Base-by-base conservation (phyloP, 495 filamentous ascomycete genomes). In the Podospora didyma region DNA sequence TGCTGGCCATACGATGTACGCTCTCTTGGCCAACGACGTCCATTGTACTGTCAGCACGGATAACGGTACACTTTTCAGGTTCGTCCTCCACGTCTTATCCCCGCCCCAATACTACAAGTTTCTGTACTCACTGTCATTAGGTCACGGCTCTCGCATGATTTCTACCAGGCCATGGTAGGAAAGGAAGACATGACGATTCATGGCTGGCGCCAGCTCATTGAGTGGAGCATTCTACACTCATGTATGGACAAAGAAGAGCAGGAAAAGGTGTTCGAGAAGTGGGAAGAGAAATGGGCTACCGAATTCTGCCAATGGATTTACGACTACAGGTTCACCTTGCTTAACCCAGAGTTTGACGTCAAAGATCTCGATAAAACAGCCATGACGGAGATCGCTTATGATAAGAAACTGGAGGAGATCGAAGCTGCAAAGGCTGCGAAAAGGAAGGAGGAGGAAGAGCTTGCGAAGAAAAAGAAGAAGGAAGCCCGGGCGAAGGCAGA, bases 81-180 rank as follows among this genome's bases (percentile, higher is more conserved):
- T 59, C 52, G 72, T 57, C n/a, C 10, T 4, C 24, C 41, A 6
- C 19, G n/a, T n/a, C n/a, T n/a, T n/a, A n/a, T n/a, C n/a, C 16
- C 7, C 22, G 10, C 6, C 39, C 39, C 39, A 14, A 0, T 16
- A n/a, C n/a, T n/a, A n/a, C n/a, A n/a, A n/a, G n/a, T n/a, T n/a
- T n/a, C n/a, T n/a, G 22, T 17, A 49, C 14, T 10, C 6, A 9
- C 14, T 11, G 22, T 44, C 34, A 58, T 62, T 41, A 82, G 80
- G 41, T 82, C 79, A 44, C 75, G 79, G 12, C 68, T 83, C 21
- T 80, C 78, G 2, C 80, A 83, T 54, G 80, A 83, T 49, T 81
- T 83, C 58, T 82, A 82, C 54, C 79, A 83, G 62, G 65, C 75
- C 39, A 74, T 82, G 74, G 74, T 76, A 20, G 79, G 79, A 45